Evolutionary conservation across 2,329 filamentous ascomycete genomes (phyloP), one percentile per base, ranked within the genome.

Genomic region (Hypoxylon sp.): DNA sequence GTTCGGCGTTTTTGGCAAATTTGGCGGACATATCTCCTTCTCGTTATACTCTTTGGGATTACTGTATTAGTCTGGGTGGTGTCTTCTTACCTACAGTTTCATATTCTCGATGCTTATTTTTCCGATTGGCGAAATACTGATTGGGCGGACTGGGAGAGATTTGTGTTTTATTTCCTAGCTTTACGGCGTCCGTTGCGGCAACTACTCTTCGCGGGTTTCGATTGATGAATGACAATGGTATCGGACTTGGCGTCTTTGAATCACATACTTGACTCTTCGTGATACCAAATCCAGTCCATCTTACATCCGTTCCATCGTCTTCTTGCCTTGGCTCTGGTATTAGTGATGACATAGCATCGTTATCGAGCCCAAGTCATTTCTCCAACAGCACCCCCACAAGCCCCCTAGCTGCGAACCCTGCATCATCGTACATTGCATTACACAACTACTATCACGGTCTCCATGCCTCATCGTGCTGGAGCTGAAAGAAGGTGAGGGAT

Each of bases 361-460:
- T 55, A 34, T 23, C 36, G 29, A 23, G 29, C 13, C n/a, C 8
- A 41, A 36, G 41, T 36, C 51, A 27, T 48, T 15, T n/a, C n/a
- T n/a, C n/a, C n/a, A n/a, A n/a, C n/a, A n/a, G n/a, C n/a, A n/a
- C n/a, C n/a, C n/a, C n/a, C n/a, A n/a, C n/a, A n/a, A 35, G 49
- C 41, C 43, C 20, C 15, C 30, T 27, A 26, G 34, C 27, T 35
- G 29, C 29, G 19, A 32, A 34, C 35, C 32, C 26, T 50, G 21
- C 53, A 19, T 43, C 25, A 57, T 53, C 35, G 30, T 21, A 37
- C 49, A 45, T 56, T 45, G 48, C 48, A 43, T 44, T 20, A 25
- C 25, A 36, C 48, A 46, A 55, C 48, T 37, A 34, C 43, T 11
- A 21, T 32, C 21, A 34, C 20, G 12, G 30, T 25, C 35, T 38